Evolutionary conservation across 2,329 filamentous ascomycete genomes (phyloP).

Genomic region (Phyllosticta citriasiana): DNA sequence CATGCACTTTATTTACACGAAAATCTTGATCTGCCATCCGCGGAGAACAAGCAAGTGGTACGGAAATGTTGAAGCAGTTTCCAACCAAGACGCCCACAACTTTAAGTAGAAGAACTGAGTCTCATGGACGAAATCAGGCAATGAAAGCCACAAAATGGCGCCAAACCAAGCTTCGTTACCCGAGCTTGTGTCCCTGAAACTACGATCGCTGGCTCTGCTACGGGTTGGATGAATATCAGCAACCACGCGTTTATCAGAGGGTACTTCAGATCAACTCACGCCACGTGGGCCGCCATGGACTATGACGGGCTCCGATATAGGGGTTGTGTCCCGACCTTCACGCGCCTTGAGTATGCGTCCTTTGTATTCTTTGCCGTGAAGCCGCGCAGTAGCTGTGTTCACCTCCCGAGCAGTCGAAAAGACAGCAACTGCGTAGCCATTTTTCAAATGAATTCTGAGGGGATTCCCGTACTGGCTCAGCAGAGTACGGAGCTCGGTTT

Average conservation of each 20-base stretch:
- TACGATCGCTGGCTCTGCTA: background rate
- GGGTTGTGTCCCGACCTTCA: slow-evolving; percentile 24
- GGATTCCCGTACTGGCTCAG: slow-evolving; percentile 19
- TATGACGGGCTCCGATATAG: slow-evolving; percentile 21
- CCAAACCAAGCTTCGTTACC: background rate
- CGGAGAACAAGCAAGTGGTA: background rate
- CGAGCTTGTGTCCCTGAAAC: background rate
- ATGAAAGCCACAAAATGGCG: background rate
- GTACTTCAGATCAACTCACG: background rate
- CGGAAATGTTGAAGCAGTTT: background rate
- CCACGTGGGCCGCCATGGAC: slow-evolving; percentile 17
- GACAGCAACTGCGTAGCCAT: slow-evolving; percentile 21
- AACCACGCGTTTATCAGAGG: background rate
- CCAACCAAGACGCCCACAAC: background rate
- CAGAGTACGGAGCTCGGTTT: slow-evolving; percentile 19
- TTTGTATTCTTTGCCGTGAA: slow-evolving; percentile 22
- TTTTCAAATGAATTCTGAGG: slow-evolving; percentile 19
- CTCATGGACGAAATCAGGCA: background rate
- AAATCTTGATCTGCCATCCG: background rate
- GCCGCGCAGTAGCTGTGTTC: slow-evolving; percentile 18
- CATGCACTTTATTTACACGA: background rate
- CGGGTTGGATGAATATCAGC: slow-evolving; percentile 5
- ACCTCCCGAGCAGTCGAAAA: slow-evolving; percentile 24
- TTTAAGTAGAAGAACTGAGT: background rate
- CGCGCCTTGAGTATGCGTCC: slow-evolving; percentile 24